phyloP scores from a whole-genome alignment of 1,139 yeast species.

The Hyphopichia burtonii region DNA sequence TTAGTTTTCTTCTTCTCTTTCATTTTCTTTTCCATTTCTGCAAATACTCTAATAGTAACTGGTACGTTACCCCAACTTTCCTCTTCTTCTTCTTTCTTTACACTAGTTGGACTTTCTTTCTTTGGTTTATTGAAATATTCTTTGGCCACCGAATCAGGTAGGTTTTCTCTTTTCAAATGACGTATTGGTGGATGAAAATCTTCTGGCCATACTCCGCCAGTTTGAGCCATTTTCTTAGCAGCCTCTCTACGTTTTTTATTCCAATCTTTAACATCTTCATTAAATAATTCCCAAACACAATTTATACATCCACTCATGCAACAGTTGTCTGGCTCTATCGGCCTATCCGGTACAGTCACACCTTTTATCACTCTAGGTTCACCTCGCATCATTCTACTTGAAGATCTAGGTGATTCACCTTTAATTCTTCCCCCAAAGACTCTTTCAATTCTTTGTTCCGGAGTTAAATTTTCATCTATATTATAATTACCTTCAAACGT shows the following conservation, averaged over 20 bases:
- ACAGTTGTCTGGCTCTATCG: conserved; percentile 90
- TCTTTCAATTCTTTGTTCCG: conserved; percentile 48
- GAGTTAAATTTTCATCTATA: conserved; percentile 30
- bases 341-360: conserved; percentile 71
- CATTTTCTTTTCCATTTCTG: conserved; percentile 72
- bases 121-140: conserved; percentile 8
- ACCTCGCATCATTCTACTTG: conserved; percentile 48
- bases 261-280: conserved; percentile 89
- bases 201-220: conserved; percentile 72
- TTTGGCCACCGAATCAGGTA: conserved; percentile 28
- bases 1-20: conserved; percentile 38
- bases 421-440: conserved; percentile 61
- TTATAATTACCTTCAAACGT: conserved; percentile 50
- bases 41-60: conserved; percentile 74
- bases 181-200: conserved; percentile 71
- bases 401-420: conserved; percentile 52
- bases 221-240: conserved; percentile 47
- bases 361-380: conserved; percentile 61
- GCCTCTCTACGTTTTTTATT: conserved; percentile 59
- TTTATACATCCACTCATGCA: conserved; percentile 97
- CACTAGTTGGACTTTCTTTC: conserved; percentile 10
- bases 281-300: conserved; percentile 93
- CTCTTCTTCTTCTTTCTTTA: conserved; percentile 21
- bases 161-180: conserved; percentile 28
- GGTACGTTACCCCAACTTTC: conserved; percentile 71